phyloP scores from a whole-genome alignment of 768 basidiomycete species.

The Rhizopogon vulgaris region DNA sequence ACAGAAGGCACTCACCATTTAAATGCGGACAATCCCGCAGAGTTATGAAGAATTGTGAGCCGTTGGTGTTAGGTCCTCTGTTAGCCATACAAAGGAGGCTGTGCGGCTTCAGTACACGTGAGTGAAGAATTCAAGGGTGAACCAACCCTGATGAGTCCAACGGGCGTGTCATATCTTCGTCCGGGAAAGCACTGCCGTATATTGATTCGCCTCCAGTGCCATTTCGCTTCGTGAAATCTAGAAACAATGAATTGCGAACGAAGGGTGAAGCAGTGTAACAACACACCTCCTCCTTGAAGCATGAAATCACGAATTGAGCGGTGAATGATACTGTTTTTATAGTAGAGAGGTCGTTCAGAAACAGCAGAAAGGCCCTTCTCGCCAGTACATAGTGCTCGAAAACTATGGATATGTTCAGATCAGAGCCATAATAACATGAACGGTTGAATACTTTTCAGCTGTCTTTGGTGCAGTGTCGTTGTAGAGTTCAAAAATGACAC shows the following conservation, averaged over 20 bases:
- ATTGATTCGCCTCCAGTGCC: slow-evolving; percentile 81
- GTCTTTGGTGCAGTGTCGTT: slow-evolving; percentile 70
- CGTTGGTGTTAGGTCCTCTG: slow-evolving; percentile 76
- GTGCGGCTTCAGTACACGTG: not conserved
- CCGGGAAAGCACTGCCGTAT: slow-evolving; percentile 67
- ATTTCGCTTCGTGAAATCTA: slow-evolving; percentile 75
- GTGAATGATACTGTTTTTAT: slow-evolving; percentile 76
- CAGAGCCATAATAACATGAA: not conserved
- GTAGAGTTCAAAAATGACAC: slow-evolving; percentile 73
- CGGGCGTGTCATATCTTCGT: slow-evolving; percentile 64
- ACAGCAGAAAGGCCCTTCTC: slow-evolving; percentile 67
- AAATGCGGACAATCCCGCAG: slow-evolving; percentile 70
- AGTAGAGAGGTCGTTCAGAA: slow-evolving; percentile 68
- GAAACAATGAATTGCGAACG: not conserved
- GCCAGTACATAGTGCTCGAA: slow-evolving; percentile 81
- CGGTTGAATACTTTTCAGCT: slow-evolving; percentile 60
- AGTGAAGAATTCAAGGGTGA: not conserved
- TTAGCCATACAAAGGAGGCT: slow-evolving; percentile 90
- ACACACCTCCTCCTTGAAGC: slow-evolving; percentile 73
- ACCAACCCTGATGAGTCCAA: slow-evolving; percentile 61
- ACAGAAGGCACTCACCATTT: slow-evolving; percentile 42
- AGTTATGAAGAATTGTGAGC: slow-evolving; percentile 84
- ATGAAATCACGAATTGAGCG: slow-evolving; percentile 75
- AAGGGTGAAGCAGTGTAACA: not conserved
- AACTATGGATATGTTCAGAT: slow-evolving; percentile 40